Evolutionary conservation across 768 basidiomycete genomes (phyloP).

Genomic region (Favolaschia claudopus): DNA sequence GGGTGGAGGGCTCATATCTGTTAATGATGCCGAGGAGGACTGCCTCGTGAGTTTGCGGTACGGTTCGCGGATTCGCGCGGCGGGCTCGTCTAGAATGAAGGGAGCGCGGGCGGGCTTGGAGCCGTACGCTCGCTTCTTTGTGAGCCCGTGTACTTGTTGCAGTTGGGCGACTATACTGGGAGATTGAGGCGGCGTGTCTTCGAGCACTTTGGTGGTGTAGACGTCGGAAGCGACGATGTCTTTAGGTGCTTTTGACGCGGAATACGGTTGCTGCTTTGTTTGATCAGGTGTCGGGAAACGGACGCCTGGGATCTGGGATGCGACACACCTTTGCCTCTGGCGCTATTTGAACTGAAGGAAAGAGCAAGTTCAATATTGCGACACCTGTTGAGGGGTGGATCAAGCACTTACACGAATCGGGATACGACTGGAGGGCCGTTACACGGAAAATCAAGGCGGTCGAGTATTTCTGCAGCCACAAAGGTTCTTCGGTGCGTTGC

Average conservation of each 20-base stretch:
- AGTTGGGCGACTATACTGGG: conserved; percentile 68
- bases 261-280: background rate
- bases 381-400: background rate
- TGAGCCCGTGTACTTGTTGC: conserved; percentile 72
- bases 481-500: conserved; percentile 21
- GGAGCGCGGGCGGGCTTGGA: conserved; percentile 56
- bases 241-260: background rate
- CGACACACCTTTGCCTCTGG: conserved; percentile 2
- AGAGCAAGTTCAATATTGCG: background rate
- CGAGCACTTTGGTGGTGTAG: conserved; percentile 13
- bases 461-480: conserved; percentile 23
- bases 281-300: background rate
- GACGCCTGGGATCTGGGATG: background rate
- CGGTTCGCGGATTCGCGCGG: conserved; percentile 41
- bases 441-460: conserved; percentile 21
- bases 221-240: conserved; percentile 5
- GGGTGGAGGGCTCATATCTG: conserved; percentile 34
- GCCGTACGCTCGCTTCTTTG: conserved; percentile 73
- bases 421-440: conserved; percentile 3
- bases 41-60: conserved; percentile 41
- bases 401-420: conserved; percentile 3
- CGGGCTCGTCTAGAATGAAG: conserved; percentile 58
- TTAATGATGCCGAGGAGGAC: conserved; percentile 31
- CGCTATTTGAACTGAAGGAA: background rate
- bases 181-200: conserved; percentile 35